Evolutionary conservation across 208 protist species (phyloP).

Genomic region (Herpetomonas tarakana): DNA sequence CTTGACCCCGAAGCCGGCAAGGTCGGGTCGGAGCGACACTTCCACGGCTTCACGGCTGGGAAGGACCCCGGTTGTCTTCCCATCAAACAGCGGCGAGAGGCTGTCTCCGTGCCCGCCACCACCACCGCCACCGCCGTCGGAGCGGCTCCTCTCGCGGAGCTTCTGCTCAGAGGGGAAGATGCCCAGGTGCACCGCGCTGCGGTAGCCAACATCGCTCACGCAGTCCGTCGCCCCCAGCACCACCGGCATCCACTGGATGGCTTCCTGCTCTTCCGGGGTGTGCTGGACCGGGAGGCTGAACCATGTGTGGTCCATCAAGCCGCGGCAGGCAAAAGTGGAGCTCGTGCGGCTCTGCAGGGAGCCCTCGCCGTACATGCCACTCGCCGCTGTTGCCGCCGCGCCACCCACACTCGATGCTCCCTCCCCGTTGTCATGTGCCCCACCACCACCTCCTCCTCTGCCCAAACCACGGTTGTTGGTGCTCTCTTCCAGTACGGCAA

Average conservation of each 20-base stretch:
- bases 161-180: conserved; percentile 30
- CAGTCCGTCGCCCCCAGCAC: conserved; percentile 65
- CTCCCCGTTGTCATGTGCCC: neutral
- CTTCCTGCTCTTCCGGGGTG: conserved; percentile 41
- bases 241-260: conserved; percentile 68
- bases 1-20: neutral
- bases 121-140: conserved; percentile 3
- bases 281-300: conserved; percentile 52
- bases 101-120: conserved; percentile 1
- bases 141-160: neutral
- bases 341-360: conserved; percentile 11
- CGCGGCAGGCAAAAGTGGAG: conserved; percentile 33
- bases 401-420: neutral
- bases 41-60: conserved; percentile 24
- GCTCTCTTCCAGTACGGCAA: conserved; percentile 43
- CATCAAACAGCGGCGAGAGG: too few species aligned
- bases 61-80: conserved; percentile 11
- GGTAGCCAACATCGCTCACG: conserved; percentile 58
- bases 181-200: conserved; percentile 66
- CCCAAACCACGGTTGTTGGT: neutral
- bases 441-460: conserved; percentile 5
- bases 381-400: conserved; percentile 1
- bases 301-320: conserved; percentile 71
- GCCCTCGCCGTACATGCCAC: neutral
- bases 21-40: conserved; percentile 11